phyloP scores from a whole-genome alignment of 2,329 filamentous ascomycete species.

The Fusarium mundagurra region DNA sequence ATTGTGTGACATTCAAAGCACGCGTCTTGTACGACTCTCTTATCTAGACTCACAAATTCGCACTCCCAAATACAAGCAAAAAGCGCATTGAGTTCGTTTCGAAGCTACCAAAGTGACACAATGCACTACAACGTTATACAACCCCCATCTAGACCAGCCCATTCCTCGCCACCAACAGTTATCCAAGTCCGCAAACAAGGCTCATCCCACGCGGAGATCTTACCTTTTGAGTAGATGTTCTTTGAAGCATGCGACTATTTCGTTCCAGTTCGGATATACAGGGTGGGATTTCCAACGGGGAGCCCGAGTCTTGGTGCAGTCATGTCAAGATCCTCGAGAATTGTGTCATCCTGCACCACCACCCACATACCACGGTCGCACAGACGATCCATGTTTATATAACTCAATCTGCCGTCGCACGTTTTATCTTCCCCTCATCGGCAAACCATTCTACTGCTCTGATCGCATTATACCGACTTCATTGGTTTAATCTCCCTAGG shows the following conservation, averaged over 20 bases:
- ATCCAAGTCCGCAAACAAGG: not conserved
- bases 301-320: not conserved
- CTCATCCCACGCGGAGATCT: not conserved
- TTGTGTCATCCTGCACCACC: conserved; percentile 18
- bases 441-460: not conserved
- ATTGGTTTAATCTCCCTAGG: not conserved
- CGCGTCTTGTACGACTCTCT: not conserved
- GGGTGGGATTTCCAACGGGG: not conserved
- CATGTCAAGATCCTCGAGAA: not conserved
- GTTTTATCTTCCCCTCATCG: not conserved
- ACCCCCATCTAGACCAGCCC: not conserved
- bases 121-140: not conserved
- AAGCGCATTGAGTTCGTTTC: accelerated
- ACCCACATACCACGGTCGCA: not conserved
- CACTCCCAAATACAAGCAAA: accelerated
- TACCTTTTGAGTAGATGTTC: accelerated
- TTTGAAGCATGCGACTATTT: not conserved
- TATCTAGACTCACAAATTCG: accelerated
- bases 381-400: conserved; percentile 8
- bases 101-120: not conserved
- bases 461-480: not conserved
- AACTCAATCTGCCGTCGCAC: not conserved
- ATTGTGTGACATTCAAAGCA: accelerated
- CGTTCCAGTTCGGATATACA: not conserved
- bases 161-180: not conserved